Conservation (phyloP, 1,284 basidiomycete genomes). For the Boletus sp. region DNA sequence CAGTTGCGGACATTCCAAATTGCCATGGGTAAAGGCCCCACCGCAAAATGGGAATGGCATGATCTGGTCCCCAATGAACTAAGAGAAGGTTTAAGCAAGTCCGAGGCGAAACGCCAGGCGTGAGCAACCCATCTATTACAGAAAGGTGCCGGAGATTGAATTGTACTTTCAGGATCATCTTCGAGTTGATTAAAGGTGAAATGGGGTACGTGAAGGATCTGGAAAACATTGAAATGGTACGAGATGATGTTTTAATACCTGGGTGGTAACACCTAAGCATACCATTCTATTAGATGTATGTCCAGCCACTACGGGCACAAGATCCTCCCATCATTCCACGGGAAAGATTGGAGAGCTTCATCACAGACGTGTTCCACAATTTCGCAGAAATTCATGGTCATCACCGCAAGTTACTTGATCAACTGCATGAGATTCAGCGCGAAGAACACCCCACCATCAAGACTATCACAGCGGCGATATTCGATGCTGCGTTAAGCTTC, state of each 20-base stretch:
- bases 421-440: slow-evolving; percentile 81
- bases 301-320: slow-evolving; percentile 69
- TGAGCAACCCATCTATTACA: slow-evolving; percentile 41
- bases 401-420: slow-evolving; percentile 72
- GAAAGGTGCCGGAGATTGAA: neutral
- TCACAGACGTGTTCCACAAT: slow-evolving; percentile 92
- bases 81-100: slow-evolving; percentile 60
- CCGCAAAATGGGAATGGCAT: slow-evolving; percentile 81
- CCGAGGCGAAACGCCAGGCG: slow-evolving; percentile 86
- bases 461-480: slow-evolving; percentile 81
- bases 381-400: slow-evolving; percentile 75
- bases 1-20: slow-evolving; percentile 84
- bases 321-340: slow-evolving; percentile 76
- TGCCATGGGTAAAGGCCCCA: slow-evolving; percentile 74
- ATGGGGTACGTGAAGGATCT: slow-evolving; percentile 94
- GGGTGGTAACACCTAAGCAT: slow-evolving; percentile 6
- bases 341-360: slow-evolving; percentile 73
- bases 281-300: slow-evolving; percentile 55
- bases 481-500: slow-evolving; percentile 90
- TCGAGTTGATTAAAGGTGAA: slow-evolving; percentile 94
- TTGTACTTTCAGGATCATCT: slow-evolving; percentile 65
- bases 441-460: slow-evolving; percentile 86
- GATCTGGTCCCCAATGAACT: slow-evolving; percentile 75
- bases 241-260: slow-evolving; percentile 1
- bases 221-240: slow-evolving; percentile 69